Evolutionary conservation across 2,329 filamentous ascomycete species (phyloP), one percentile per base, ranked within the genome.

Genomic region (Zalaria obscura): DNA sequence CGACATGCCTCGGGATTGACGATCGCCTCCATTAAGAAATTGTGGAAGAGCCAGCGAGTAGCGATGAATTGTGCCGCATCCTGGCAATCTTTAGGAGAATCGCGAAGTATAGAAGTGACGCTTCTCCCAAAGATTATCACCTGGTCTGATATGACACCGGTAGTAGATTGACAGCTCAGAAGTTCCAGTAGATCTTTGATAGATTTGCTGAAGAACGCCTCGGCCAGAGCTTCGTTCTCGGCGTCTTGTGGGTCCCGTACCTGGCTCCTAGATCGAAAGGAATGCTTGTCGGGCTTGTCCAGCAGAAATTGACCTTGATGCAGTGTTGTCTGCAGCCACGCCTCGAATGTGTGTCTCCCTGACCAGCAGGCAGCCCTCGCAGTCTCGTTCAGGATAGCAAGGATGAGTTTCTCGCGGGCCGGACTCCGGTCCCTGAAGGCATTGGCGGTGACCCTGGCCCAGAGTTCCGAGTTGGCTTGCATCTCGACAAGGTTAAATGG

Each of bases 281-380:
- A 73, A 52, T 85, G 81, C 55, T 87, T 82, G 59, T 88, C 83
- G 53, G 84, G 79, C 55, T 83, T 80, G 55, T 94, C 87, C 51
- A 95, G 70, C 43, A 96, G 69, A 56, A 95, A 95, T 33, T 87
- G 82, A 50, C 91, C 91, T 52, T 93, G 83, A 62, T 94, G 85
- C 28, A 98, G 74, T 45, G 93, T 85, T 57, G 91, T 84, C 83
- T 94, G 91, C 8, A 98, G 74, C 59, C 89, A 96, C 63, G 86
- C 83, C 63, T 95, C 88, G 69, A 98, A 78, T 48, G 87, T 91
- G 50, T 80, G 76, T 53, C 82, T 87, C 43, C 86, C 86, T 34
- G 85, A 83, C 88, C 89, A 96, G 60, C 88, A 80, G 47, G 84
- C 78, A 72, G 88, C 83, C 42, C 78, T 72, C 40, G 84, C 79